Conservation (phyloP, 129 eudicot species). For the Artemisia tridentata region DNA sequence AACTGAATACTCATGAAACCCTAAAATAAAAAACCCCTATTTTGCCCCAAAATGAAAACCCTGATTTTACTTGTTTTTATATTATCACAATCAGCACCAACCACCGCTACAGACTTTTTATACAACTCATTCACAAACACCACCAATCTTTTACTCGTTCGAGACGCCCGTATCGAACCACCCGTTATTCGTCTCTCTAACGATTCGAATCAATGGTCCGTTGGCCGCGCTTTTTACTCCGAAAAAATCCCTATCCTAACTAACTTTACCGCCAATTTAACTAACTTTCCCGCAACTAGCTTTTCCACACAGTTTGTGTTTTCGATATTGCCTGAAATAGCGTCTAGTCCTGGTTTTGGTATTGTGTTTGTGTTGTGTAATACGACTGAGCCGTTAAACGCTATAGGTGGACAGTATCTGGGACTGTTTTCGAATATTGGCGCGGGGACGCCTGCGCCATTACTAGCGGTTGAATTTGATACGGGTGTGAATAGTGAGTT, state of each 20-base stretch:
- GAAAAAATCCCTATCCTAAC: too few relatives aligned
- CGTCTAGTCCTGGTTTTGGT: constrained; percentile 66
- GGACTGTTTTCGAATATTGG: constrained; percentile 43
- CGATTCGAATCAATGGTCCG: constrained; percentile 55
- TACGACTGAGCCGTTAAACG: constrained; percentile 41
- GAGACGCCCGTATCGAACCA: constrained; percentile 62
- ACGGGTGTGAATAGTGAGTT: constrained; percentile 55
- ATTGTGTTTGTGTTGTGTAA: constrained; percentile 53
- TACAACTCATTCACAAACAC: constrained; percentile 55
- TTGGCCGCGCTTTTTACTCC: constrained; percentile 61
- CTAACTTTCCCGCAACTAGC: constrained; percentile 17
- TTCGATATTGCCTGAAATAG: constrained; percentile 52
- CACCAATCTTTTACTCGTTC: constrained; percentile 30
- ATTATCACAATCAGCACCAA: constrained; percentile 24
- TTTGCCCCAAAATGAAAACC: neutral
- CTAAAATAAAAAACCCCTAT: neutral
- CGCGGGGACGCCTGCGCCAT: constrained; percentile 34
- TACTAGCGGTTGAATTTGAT: constrained; percentile 67
- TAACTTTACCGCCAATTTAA: too few relatives aligned
- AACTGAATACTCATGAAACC: neutral
- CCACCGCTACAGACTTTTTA: constrained; percentile 58
- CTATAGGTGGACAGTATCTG: constrained; percentile 60
- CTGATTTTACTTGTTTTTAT: neutral
- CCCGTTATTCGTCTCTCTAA: constrained; percentile 63
- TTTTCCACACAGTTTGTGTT: constrained; percentile 71